Percentiles rank a stretch among this genome's conserved stretches.
phyloP scores from a whole-genome alignment of 2,329 filamentous ascomycete species.

The Colletotrichum incanum region DNA sequence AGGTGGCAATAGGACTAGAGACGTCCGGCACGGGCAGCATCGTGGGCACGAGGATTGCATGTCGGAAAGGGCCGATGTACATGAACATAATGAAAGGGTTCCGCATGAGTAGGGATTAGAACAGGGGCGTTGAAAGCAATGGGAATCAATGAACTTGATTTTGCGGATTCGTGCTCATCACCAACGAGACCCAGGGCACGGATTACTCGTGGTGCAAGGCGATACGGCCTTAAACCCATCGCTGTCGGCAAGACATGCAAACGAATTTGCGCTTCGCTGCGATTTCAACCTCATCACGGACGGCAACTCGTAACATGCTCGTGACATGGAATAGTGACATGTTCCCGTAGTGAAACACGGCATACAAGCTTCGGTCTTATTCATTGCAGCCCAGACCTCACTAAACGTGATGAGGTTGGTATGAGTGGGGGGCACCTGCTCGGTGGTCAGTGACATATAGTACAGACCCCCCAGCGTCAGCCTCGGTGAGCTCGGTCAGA shows the following conservation, averaged over 20 bases:
- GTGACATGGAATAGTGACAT: neutral
- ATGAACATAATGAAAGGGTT: constrained; percentile 3
- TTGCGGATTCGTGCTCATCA: neutral
- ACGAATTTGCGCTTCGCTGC: neutral
- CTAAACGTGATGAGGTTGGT: neutral
- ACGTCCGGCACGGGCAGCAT: neutral
- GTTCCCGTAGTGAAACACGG: neutral
- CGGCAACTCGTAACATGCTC: neutral
- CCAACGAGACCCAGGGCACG: neutral
- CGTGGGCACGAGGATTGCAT: neutral
- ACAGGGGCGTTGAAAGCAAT: constrained; percentile 8
- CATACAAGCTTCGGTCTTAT: neutral
- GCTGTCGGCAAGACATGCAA: neutral
- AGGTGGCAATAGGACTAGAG: constrained; percentile 10
- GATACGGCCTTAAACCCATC: neutral
- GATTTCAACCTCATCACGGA: neutral
- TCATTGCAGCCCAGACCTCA: neutral
- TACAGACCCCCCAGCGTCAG: neutral
- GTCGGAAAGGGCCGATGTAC: neutral
- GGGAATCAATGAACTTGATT: neutral
- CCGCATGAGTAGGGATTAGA: neutral
- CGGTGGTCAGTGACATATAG: neutral
- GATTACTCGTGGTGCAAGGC: neutral
- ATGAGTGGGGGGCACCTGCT: neutral
- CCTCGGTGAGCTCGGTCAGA: constrained; percentile 7